Conservation (phyloP, 352 stramenopile species). For the Phytopythium chamaehyphon region DNA sequence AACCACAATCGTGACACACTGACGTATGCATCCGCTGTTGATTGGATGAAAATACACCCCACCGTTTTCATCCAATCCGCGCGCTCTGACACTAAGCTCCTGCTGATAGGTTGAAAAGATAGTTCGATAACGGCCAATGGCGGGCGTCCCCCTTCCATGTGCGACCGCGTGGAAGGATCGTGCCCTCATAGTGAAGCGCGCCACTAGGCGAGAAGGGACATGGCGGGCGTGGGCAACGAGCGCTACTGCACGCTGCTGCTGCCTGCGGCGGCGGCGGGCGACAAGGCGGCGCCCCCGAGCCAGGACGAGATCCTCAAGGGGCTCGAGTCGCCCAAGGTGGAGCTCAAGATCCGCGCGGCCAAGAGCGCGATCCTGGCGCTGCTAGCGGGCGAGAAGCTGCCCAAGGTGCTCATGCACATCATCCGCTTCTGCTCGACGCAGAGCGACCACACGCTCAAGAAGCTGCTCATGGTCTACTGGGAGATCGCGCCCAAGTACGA, state of each 20-base stretch:
- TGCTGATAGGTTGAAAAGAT: too few relatives aligned
- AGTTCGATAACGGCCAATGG: too few relatives aligned
- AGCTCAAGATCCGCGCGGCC: constrained; percentile 97
- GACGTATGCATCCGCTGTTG: too few relatives aligned
- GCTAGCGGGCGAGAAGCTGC: constrained; percentile 97
- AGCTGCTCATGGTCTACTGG: constrained; percentile 99
- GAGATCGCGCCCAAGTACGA: constrained; percentile 99
- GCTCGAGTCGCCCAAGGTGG: constrained; percentile 92
- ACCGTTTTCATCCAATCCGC: too few relatives aligned
- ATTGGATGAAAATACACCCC: too few relatives aligned
- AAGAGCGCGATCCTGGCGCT: constrained; percentile 98
- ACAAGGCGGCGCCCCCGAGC: constrained; percentile 64
- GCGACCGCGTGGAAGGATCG: too few relatives aligned
- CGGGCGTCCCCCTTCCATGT: too few relatives aligned
- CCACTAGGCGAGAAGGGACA: constrained; percentile 4
- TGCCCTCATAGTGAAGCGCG: too few relatives aligned
- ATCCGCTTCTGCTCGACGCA: constrained; percentile 99
- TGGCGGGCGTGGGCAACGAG: constrained; percentile 77
- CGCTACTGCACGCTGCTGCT: constrained; percentile 85
- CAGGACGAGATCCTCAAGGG: constrained; percentile 98
- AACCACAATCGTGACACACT: too few relatives aligned
- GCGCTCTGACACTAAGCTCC: too few relatives aligned
- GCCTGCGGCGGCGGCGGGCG: constrained; percentile 41
- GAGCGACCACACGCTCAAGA: constrained; percentile 99
- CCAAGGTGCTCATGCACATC: constrained; percentile 99